A percentile compares a stretch with the other conserved stretches of the same genome.
Conservation (phyloP, 1,284 basidiomycete genomes). For the Ceratobasidium sp. region DNA sequence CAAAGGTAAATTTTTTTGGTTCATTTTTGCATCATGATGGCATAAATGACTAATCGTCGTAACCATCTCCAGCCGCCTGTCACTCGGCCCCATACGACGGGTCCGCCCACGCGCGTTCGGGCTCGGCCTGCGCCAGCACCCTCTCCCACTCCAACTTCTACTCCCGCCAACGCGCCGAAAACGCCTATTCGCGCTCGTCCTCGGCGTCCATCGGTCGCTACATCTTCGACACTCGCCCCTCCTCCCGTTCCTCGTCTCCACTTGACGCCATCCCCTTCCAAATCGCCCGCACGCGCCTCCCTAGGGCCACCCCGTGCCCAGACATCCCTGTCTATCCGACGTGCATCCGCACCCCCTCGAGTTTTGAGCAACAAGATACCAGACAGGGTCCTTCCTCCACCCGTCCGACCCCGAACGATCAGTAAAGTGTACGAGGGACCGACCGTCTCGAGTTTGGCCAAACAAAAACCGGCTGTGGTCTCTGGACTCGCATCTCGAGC, state of each 20-base stretch:
- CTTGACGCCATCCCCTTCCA: conserved; percentile 12
- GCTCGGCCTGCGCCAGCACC: not conserved
- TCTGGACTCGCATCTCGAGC: conserved; percentile 5
- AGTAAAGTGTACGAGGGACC: conserved; percentile 42
- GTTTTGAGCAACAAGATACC: conserved; percentile 26
- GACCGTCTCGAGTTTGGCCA: conserved; percentile 32
- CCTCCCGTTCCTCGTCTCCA: conserved; percentile 18
- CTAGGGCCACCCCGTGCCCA: conserved; percentile 4
- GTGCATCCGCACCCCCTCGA: conserved; percentile 13
- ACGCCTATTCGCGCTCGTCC: conserved; percentile 15
- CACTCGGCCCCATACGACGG: conserved; percentile 3
- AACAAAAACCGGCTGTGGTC: conserved; percentile 7
- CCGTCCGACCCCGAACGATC: conserved; percentile 22
- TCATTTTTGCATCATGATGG: not conserved
- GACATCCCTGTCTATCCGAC: conserved; percentile 20
- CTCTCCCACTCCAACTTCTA: not conserved
- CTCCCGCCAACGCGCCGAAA: not conserved
- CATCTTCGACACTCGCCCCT: conserved; percentile 1
- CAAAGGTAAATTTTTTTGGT: conserved; percentile 4
- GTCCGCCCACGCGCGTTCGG: conserved; percentile 1
- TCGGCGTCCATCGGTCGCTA: conserved; percentile 11
- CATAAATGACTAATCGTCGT: conserved; percentile 5
- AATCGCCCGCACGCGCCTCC: not conserved
- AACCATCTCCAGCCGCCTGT: conserved; percentile 3
- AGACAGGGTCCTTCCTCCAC: conserved; percentile 35